Percentiles rank a stretch among this genome's conserved stretches.
Conservation (phyloP, 2,329 filamentous ascomycete genomes). For the Colletotrichum tamarilloi region DNA sequence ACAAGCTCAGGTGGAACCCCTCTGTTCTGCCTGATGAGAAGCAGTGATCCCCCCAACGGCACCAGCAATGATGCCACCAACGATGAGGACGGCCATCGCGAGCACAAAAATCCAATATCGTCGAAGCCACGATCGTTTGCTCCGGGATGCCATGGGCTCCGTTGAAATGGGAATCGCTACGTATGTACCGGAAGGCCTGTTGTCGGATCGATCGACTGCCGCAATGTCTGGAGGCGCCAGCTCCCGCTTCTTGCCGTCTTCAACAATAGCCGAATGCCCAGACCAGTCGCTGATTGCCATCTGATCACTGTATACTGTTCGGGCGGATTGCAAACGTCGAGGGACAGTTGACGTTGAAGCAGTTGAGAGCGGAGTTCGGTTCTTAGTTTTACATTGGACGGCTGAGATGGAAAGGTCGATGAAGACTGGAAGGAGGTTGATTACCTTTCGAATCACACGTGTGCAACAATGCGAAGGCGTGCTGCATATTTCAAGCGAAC, state of each 20-base stretch:
- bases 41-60: constrained; percentile 20
- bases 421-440: background rate
- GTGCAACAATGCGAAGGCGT: background rate
- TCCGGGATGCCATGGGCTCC: background rate
- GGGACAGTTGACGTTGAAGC: background rate
- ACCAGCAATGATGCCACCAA: constrained; percentile 27
- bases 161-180: constrained; percentile 23
- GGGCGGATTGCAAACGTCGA: background rate
- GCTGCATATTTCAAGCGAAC: background rate
- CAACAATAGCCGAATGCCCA: background rate
- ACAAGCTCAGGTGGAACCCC: background rate
- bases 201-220: background rate
- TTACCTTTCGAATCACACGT: background rate
- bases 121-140: constrained; percentile 10
- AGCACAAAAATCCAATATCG: constrained; percentile 30
- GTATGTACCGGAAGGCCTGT: constrained; percentile 16
- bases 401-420: background rate
- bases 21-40: background rate
- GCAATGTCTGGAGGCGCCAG: background rate
- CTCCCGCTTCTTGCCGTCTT: background rate
- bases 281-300: constrained; percentile 11
- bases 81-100: constrained; percentile 23
- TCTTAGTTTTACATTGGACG: background rate
- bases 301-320: background rate
- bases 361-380: background rate